phyloP scores from a whole-genome alignment of 331 rosid species.

The Spiraea crenata region DNA sequence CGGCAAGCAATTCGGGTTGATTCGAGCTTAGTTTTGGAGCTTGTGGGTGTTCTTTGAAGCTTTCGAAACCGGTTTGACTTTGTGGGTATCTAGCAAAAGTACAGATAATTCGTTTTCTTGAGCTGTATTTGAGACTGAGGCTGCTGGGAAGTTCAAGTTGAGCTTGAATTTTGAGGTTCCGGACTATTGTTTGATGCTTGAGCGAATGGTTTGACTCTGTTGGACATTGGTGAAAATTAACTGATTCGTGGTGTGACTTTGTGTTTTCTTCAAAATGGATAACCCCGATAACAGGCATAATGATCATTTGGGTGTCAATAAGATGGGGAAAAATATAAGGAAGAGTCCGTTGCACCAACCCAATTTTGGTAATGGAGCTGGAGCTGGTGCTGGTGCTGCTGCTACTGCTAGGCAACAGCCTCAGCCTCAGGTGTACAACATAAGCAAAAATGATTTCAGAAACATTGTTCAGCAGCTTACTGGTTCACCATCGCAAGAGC shows the following conservation, averaged over 20 bases:
- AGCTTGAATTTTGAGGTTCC: constrained; percentile 13
- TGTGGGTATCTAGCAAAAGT: neutral
- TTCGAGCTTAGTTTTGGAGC: constrained; percentile 25
- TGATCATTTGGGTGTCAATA: constrained; percentile 87
- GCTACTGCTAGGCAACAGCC: constrained; percentile 72
- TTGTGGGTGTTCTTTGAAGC: constrained; percentile 14
- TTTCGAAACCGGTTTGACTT: constrained; percentile 21
- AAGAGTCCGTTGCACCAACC: constrained; percentile 93
- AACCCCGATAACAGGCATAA: constrained; percentile 60
- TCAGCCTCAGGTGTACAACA: constrained; percentile 95
- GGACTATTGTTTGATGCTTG: constrained; percentile 8
- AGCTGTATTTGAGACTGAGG: constrained; percentile 21
- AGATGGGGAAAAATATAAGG: constrained; percentile 82
- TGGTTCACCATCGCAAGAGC: constrained; percentile 87
- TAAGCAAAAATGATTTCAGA: constrained; percentile 90
- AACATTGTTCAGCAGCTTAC: constrained; percentile 95
- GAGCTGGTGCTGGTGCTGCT: too few relatives aligned
- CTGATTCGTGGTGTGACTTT: constrained; percentile 24
- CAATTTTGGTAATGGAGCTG: constrained; percentile 43
- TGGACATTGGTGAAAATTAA: constrained; percentile 19
- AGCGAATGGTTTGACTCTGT: constrained; percentile 28
- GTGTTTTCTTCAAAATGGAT: constrained; percentile 49
- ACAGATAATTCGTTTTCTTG: constrained; percentile 4
- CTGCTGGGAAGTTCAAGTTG: constrained; percentile 14
- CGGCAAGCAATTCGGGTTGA: constrained; percentile 9